Evolutionary conservation across 768 basidiomycete genomes (phyloP).

Genomic region (Pluteus cervinus): DNA sequence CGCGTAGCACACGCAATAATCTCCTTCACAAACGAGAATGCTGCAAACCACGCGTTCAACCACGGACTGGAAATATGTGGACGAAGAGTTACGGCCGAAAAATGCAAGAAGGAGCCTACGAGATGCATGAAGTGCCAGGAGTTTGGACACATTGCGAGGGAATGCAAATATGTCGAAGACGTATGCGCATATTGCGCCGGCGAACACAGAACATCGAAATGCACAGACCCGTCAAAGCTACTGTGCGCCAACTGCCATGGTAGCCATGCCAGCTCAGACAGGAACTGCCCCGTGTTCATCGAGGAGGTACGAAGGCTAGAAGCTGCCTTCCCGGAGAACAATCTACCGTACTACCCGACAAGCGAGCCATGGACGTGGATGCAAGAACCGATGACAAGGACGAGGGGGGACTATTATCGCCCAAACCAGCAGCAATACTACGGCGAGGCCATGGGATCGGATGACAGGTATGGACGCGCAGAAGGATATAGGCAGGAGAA

Average conservation of each 20-base stretch:
- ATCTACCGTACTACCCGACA: conserved; percentile 12
- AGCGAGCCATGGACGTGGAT: conserved; percentile 13
- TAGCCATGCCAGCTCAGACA: conserved; percentile 14
- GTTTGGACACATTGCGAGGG: conserved; percentile 11
- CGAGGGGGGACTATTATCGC: too few relatives aligned
- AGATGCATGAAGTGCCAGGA: conserved; percentile 17
- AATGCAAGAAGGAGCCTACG: conserved; percentile 11
- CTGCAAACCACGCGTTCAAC: conserved; percentile 10
- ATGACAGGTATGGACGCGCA: too few relatives aligned
- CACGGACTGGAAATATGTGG: conserved; percentile 7
- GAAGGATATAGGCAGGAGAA: too few relatives aligned
- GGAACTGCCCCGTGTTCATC: conserved; percentile 12
- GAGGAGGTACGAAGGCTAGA: conserved; percentile 9
- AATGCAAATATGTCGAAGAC: conserved; percentile 9
- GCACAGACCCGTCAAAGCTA: not conserved
- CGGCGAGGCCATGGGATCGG: too few relatives aligned
- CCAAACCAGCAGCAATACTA: too few relatives aligned
- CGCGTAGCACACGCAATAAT: conserved; percentile 9
- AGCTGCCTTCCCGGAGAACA: conserved; percentile 11
- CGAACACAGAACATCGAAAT: conserved; percentile 6
- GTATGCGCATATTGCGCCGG: conserved; percentile 12
- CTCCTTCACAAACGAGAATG: conserved; percentile 4
- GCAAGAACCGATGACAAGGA: too few relatives aligned
- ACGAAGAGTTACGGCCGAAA: conserved; percentile 1
- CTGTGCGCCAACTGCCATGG: conserved; percentile 12